Evolutionary conservation across 176 grass and related monocot genomes (phyloP).

Genomic region (Canna indica): DNA sequence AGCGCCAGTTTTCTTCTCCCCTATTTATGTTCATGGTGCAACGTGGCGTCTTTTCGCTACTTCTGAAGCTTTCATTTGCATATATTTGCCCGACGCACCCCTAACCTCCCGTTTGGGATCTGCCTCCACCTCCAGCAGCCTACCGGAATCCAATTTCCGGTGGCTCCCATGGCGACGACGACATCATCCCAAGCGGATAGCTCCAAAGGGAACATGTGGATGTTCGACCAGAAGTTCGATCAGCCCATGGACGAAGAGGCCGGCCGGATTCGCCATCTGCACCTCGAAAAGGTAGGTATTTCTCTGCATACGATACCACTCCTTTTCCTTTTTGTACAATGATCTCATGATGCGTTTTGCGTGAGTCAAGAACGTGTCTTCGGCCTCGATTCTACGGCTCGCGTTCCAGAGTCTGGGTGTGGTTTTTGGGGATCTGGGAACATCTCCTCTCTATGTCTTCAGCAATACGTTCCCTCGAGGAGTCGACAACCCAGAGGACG

Average conservation of each 20-base stretch:
- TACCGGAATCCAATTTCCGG: too few species aligned
- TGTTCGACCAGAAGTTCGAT: constrained; percentile 90
- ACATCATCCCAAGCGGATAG: constrained; percentile 21
- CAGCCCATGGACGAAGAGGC: constrained; percentile 99
- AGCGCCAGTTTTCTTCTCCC: too few species aligned
- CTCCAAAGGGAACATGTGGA: constrained; percentile 80
- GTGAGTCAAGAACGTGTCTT: constrained; percentile 76
- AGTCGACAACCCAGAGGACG: constrained; percentile 59
- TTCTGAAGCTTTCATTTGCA: too few species aligned
- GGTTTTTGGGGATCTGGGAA: constrained; percentile 97
- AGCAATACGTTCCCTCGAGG: constrained; percentile 79
- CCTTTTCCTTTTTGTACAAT: neutral
- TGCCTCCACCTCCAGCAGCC: too few species aligned
- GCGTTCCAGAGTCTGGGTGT: constrained; percentile 97
- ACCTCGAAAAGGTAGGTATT: constrained; percentile 69
- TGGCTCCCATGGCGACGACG: constrained; percentile 37
- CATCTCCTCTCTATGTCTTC: constrained; percentile 91
- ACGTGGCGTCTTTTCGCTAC: too few species aligned
- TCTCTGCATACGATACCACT: neutral
- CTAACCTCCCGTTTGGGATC: too few species aligned
- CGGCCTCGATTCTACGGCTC: constrained; percentile 48
- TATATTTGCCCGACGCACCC: too few species aligned
- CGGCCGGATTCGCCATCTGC: constrained; percentile 61
- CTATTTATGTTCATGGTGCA: too few species aligned
- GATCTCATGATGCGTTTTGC: neutral